Base-by-base conservation (phyloP, 2,329 filamentous ascomycete genomes). In the Shiraia sp. region DNA sequence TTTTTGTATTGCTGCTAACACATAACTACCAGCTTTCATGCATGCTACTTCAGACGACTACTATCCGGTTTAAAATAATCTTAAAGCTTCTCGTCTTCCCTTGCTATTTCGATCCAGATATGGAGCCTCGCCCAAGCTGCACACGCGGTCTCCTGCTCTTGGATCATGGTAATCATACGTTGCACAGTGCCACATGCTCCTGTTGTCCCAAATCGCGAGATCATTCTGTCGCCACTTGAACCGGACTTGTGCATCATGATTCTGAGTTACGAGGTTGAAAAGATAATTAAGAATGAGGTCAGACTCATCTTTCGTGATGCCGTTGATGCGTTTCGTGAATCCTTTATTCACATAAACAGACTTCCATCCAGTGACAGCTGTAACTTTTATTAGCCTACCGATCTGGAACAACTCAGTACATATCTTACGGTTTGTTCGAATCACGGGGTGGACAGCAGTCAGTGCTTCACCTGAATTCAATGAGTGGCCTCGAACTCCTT, bases 201-300 rank as follows among this genome's bases (percentile, higher is more conserved):
- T 68, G 46, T 87, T 87, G 57, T 87, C 83, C 84, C 84, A 87
- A 49, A 87, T 83, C 1, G 81, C 78, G 62, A 60, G 40, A 31
- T 55, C 59, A 19, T 60, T 63, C 16, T 22, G 28, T 9, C 55
- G 45, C 59, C 77, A 80, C 55, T 73, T 73, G 55, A 76, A 74
- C 9, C 78, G 55, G 3, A 79, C 76, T 54, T 78, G 75, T 23
- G 77, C 58, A 45, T 79, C 77, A 53, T 79, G 77, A 53, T 78
- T 79, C 41, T 77, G 68, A 1, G 66, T 60, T 4, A 79, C 70
- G 40, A 56, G 61, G 36, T 59, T 77, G 72, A 68, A 70, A 59
- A 63, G 43, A 38, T 73, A 69, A 14, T 73, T 51, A 14, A 79
- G 55, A 4, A 76, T 42, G 16, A 73, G 54, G 4, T 73, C 66